Percentiles rank a stretch among this genome's conserved stretches.
Evolutionary conservation across 495 filamentous ascomycete genomes (phyloP).

Genomic region (Aspergillus cristatus): DNA sequence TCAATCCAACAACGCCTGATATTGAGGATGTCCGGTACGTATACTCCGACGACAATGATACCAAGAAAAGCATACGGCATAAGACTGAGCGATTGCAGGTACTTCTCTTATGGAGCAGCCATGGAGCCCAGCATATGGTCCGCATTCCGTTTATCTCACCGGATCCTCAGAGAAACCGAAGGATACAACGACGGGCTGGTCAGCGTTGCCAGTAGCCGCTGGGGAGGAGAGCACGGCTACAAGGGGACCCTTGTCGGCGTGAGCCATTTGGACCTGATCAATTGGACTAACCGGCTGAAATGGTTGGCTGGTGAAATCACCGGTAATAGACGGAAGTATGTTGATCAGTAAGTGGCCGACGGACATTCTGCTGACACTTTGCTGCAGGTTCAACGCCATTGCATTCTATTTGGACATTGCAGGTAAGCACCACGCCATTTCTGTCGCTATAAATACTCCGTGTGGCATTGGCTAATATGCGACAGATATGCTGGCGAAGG

Average conservation of each 20-base stretch:
- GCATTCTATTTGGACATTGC: conserved; percentile 90
- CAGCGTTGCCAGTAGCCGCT: conserved; percentile 72
- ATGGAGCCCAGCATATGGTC: conserved; percentile 58
- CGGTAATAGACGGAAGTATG: conserved; percentile 59
- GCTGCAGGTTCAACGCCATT: conserved; percentile 80
- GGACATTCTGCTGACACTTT: conserved; percentile 7
- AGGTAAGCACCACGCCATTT: conserved; percentile 34
- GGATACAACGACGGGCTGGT: conserved; percentile 92
- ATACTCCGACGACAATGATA: background rate
- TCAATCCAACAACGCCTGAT: conserved; percentile 76
- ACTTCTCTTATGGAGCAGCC: conserved; percentile 86
- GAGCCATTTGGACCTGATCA: conserved; percentile 88
- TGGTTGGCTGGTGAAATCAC: conserved; percentile 60
- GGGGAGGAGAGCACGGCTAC: conserved; percentile 64
- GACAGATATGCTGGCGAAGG: conserved; percentile 31
- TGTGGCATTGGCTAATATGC: conserved; percentile 1
- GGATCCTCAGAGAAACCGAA: conserved; percentile 59
- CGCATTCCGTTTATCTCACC: conserved; percentile 64
- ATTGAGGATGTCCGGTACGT: conserved; percentile 51
- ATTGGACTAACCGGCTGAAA: conserved; percentile 82
- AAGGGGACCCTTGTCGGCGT: conserved; percentile 84
- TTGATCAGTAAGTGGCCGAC: conserved; percentile 4
- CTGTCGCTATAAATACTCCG: background rate
- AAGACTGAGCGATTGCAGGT: conserved; percentile 34
- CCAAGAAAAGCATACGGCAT: no score